Conservation (phyloP, 768 basidiomycete species). For the Steccherinum ochraceum region DNA sequence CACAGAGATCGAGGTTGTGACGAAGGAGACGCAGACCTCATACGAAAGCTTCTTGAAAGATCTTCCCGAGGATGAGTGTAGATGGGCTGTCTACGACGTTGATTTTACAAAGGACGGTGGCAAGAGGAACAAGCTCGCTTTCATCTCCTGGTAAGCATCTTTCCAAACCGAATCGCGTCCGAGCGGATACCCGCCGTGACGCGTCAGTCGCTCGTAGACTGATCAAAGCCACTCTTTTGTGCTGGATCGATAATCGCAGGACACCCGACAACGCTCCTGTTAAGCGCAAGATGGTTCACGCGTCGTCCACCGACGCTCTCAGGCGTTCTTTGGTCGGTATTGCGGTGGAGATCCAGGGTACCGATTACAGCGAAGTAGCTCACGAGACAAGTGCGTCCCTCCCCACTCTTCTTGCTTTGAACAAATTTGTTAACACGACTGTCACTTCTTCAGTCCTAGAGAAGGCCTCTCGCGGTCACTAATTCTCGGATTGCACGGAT, state of each 20-base stretch:
- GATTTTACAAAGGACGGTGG: slow-evolving; percentile 73
- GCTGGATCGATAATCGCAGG: slow-evolving; percentile 39
- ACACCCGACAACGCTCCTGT: slow-evolving; percentile 79
- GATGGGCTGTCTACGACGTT: slow-evolving; percentile 94
- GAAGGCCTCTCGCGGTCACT: slow-evolving; percentile 20
- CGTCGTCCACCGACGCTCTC: slow-evolving; percentile 82
- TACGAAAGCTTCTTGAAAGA: slow-evolving; percentile 74
- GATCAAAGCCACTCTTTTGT: too few species aligned
- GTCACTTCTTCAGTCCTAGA: slow-evolving; percentile 17
- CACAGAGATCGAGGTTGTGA: slow-evolving; percentile 75
- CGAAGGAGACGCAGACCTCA: slow-evolving; percentile 39
- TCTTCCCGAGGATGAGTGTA: slow-evolving; percentile 68
- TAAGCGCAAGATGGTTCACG: slow-evolving; percentile 90
- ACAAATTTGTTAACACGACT: background rate
- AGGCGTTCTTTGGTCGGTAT: slow-evolving; percentile 70
- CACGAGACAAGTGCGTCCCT: slow-evolving; percentile 55
- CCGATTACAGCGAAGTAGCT: slow-evolving; percentile 67
- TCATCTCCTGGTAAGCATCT: slow-evolving; percentile 87
- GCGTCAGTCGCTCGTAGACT: background rate
- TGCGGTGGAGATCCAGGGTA: slow-evolving; percentile 79
- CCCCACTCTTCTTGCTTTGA: background rate
- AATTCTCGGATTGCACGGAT: slow-evolving; percentile 7
- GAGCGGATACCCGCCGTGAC: slow-evolving; percentile 27
- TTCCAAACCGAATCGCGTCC: too few species aligned
- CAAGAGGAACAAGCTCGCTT: slow-evolving; percentile 80